Conservation (phyloP, 441 rosid species). For the Pelargonium cotyledonis region DNA sequence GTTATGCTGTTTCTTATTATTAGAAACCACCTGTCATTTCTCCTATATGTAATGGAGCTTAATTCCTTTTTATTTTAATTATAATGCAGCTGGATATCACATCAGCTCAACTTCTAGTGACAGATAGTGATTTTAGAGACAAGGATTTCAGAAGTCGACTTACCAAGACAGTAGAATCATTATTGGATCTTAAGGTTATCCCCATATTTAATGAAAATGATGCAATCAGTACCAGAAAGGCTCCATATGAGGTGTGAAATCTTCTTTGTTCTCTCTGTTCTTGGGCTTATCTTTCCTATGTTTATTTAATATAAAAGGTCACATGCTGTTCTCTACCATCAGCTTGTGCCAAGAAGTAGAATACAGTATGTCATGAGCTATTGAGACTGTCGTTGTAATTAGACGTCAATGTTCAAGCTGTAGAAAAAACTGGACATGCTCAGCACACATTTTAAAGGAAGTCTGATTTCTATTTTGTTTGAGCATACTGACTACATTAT, state of each 20-base stretch:
- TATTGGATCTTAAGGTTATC: slow-evolving; percentile 60
- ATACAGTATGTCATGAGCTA: background rate
- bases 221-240: slow-evolving; percentile 91
- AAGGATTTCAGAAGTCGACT: slow-evolving; percentile 77
- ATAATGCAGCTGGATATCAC: slow-evolving; percentile 78
- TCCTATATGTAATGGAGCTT: background rate
- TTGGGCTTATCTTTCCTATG: background rate
- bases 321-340: background rate
- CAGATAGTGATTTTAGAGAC: slow-evolving; percentile 82
- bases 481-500: background rate
- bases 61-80: background rate
- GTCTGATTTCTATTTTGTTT: background rate
- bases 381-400: background rate
- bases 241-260: slow-evolving; percentile 81
- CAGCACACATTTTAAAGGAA: too few relatives aligned
- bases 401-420: background rate
- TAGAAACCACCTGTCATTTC: background rate
- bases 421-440: background rate
- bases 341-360: background rate
- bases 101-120: slow-evolving; percentile 91
- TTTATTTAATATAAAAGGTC: background rate
- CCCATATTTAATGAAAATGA: slow-evolving; percentile 98
- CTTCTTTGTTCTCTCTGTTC: slow-evolving; percentile 14
- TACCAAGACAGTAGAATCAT: slow-evolving; percentile 60
- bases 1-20: background rate